Evolutionary conservation across 139 green algal species (phyloP).

Genomic region (Volvox africanus): DNA sequence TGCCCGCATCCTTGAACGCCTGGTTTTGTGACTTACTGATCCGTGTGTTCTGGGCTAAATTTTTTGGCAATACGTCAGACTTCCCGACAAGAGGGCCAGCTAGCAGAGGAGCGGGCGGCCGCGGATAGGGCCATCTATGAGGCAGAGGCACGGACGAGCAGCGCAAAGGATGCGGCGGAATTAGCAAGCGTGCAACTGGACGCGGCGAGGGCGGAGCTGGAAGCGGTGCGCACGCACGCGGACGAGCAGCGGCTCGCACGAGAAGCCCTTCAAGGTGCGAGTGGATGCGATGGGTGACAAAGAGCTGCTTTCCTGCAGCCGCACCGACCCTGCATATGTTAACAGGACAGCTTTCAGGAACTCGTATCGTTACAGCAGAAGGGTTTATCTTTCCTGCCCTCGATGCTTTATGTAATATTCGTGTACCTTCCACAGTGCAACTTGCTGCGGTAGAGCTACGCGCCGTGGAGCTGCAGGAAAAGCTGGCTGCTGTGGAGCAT

Average conservation of each 20-base stretch:
- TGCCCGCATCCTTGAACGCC: background rate
- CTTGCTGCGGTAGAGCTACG: background rate
- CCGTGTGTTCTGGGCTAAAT: background rate
- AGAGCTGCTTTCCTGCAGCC: too few relatives aligned
- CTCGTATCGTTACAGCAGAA: too few relatives aligned
- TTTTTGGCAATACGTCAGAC: background rate
- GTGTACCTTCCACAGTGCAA: background rate
- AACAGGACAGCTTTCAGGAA: too few relatives aligned
- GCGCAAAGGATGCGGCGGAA: background rate
- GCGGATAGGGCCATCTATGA: background rate
- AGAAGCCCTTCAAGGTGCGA: constrained; percentile 7
- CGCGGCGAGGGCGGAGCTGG: constrained; percentile 31
- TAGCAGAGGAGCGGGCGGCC: constrained; percentile 31
- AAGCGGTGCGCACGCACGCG: constrained; percentile 22
- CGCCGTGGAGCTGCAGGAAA: background rate
- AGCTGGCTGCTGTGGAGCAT: background rate
- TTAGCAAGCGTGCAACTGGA: constrained; percentile 15
- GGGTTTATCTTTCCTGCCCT: too few relatives aligned
- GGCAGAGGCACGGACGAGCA: background rate
- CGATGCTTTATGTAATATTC: too few relatives aligned
- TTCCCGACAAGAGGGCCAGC: background rate
- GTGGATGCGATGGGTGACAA: background rate
- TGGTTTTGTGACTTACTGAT: background rate
- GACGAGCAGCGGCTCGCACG: constrained; percentile 27
- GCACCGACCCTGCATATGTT: too few relatives aligned